These are phyloP conservation scores for Sordariomycetes sp. DNA, from an alignment of 2,329 filamentous ascomycete genomes.

Conservation along the genomic window DNA sequence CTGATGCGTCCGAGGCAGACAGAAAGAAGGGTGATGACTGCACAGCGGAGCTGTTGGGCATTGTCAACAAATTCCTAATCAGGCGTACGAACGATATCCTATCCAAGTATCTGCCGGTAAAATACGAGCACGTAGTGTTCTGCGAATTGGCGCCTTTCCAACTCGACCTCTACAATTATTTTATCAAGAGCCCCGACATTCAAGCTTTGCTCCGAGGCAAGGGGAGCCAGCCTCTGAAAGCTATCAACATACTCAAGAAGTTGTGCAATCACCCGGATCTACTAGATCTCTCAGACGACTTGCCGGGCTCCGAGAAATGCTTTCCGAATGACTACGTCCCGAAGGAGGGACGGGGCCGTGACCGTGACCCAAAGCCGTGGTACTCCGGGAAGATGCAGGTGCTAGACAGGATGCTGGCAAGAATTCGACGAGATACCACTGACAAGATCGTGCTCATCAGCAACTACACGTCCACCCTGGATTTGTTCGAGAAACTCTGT, in stretches of 20 bases:
- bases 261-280: constrained; percentile 97
- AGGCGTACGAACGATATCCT: constrained; percentile 95
- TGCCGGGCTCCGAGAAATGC: constrained; percentile 75
- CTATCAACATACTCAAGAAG: constrained; percentile 94
- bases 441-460: constrained; percentile 99
- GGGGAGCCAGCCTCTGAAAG: constrained; percentile 90
- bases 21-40: constrained; percentile 76
- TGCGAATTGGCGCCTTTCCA: constrained; percentile 93
- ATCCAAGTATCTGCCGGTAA: constrained; percentile 94
- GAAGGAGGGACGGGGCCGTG: constrained; percentile 77
- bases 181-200: constrained; percentile 92
- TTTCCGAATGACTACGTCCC: constrained; percentile 84
- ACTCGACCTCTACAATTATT: constrained; percentile 88
- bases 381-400: constrained; percentile 99
- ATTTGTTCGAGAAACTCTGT: constrained; percentile 88
- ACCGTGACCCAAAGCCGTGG: constrained; percentile 88
- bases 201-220: constrained; percentile 86
- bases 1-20: constrained; percentile 76
- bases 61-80: constrained; percentile 98
- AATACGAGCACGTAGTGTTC: constrained; percentile 98
- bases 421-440: constrained; percentile 91
- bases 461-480: constrained; percentile 94
- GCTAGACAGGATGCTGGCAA: constrained; percentile 92
- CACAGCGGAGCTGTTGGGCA: constrained; percentile 65
- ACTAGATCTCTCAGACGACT: constrained; percentile 69